These are phyloP conservation scores for Thraustochytrium sp. DNA, from an alignment of 352 stramenopile genomes.

Conservation along the genomic window DNA sequence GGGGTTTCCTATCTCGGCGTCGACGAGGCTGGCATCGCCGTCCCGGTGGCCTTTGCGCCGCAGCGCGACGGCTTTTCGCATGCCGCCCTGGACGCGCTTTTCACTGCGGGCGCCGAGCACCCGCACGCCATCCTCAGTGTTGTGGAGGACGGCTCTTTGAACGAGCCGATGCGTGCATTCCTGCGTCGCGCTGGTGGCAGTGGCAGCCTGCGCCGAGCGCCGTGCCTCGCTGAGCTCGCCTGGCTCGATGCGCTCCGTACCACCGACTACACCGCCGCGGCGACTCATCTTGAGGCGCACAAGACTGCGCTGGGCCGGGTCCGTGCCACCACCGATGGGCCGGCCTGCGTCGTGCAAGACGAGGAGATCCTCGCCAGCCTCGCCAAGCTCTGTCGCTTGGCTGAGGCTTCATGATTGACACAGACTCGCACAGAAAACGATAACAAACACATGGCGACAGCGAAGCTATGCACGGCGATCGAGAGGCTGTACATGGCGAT, in stretches of 20 bases:
- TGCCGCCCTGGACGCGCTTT: not conserved
- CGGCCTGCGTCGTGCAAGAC: too few species aligned
- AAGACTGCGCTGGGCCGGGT: too few species aligned
- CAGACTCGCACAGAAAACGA: too few species aligned
- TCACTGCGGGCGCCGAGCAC: not conserved
- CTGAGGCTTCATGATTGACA: too few species aligned
- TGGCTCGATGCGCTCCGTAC: not conserved
- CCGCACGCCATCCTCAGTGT: not conserved
- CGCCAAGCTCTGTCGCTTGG: too few species aligned
- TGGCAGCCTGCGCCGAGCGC: not conserved
- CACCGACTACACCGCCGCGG: too few species aligned
- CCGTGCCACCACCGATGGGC: too few species aligned
- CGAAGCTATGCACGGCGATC: too few species aligned
- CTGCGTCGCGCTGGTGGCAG: not conserved
- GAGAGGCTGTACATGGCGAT: too few species aligned
- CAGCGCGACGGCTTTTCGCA: not conserved
- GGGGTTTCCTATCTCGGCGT: not conserved
- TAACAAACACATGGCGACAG: too few species aligned
- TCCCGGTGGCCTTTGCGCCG: not conserved
- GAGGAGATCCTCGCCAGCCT: too few species aligned
- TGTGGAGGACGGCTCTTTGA: not conserved
- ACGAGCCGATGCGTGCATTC: not conserved
- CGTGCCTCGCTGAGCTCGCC: not conserved
- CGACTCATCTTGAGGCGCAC: too few species aligned
- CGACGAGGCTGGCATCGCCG: not conserved